Base-by-base conservation (phyloP, 139 green algal genomes). In the Gonium pectorale region DNA sequence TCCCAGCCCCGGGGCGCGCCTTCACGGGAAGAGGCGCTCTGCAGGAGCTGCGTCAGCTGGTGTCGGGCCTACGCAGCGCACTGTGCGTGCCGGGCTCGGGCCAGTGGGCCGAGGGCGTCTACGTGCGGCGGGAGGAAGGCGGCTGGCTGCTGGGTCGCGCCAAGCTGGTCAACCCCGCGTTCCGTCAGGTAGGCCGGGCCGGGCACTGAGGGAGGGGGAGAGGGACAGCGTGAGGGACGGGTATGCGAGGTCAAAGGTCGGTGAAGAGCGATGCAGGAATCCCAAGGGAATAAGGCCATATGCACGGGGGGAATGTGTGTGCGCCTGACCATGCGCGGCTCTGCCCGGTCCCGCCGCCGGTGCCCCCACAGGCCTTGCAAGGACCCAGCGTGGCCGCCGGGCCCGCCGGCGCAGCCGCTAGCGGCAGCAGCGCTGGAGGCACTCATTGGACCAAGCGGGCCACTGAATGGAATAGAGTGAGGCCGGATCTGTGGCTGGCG, bases 101-200 rank as follows among this genome's bases (percentile, higher is more conserved):
- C 52, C 68, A 63, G 67, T 63, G 62, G 46, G 67, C 68, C 24
- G 86, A 90, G 62, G 86, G 86, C 29, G 40, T 87, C 49, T 84
- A 85, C 37, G 27, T 90, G 27, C 60, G 86, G 9, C 15, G 68
- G n/a, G 86, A 90, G 31, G 63, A 63, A 2, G 71, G 49, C 24
- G 52, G 27, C 38, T 62, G 43, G 78, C 79, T 90, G 43, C 35
- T 62, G 37, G 27, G 31, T 0, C 31, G 86, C 1, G 86, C 79
- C 29, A 90, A 90, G 86, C 70, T 90, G 13, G 86, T 90, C 21
- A 70, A 86, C 51, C 79, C 86, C 26, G 63, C 22, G 56, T 89
- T 89, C 67, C 67, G 11, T 2, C 83, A 88, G 72, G 62, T 78
- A 22, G 19, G 74, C 2, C 38, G 37, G 21, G 22, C n/a, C n/a